phyloP scores from a whole-genome alignment of 2,329 filamentous ascomycete species.

The Fusarium pseudocircinatum region DNA sequence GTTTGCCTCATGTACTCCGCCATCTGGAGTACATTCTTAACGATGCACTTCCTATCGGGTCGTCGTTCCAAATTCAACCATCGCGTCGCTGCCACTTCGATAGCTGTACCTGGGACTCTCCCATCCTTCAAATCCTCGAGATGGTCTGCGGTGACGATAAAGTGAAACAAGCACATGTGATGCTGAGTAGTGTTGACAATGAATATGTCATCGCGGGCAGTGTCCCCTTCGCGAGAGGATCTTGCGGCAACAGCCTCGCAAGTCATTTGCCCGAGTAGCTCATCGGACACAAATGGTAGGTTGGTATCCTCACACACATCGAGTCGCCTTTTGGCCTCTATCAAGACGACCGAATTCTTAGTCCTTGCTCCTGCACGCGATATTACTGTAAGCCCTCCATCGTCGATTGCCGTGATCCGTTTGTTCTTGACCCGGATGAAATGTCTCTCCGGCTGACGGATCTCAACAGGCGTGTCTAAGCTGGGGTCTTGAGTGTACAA shows the following conservation, averaged over 20 bases:
- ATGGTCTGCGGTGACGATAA: neutral
- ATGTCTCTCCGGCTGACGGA: neutral
- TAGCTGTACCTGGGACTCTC: neutral
- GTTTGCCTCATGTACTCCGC: neutral
- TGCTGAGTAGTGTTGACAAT: neutral
- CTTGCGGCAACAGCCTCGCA: neutral
- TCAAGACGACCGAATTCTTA: neutral
- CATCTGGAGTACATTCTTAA: neutral
- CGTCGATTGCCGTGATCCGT: neutral
- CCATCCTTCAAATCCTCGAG: neutral
- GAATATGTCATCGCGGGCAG: rapidly evolving
- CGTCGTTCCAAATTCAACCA: neutral
- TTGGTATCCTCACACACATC: neutral
- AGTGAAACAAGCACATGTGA: neutral
- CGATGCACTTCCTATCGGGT: neutral
- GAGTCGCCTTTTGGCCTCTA: neutral
- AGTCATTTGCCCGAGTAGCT: neutral
- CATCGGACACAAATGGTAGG: neutral
- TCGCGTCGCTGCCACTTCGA: rapidly evolving
- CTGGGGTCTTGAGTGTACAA: neutral
- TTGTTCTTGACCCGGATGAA: rapidly evolving
- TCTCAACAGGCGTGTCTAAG: rapidly evolving
- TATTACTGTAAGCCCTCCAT: neutral
- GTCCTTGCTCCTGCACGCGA: neutral
- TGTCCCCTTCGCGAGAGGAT: neutral